Percentiles rank a stretch among this genome's conserved stretches.
Conservation (phyloP, 2,329 filamentous ascomycete species). For the Westerdykella ornata region DNA sequence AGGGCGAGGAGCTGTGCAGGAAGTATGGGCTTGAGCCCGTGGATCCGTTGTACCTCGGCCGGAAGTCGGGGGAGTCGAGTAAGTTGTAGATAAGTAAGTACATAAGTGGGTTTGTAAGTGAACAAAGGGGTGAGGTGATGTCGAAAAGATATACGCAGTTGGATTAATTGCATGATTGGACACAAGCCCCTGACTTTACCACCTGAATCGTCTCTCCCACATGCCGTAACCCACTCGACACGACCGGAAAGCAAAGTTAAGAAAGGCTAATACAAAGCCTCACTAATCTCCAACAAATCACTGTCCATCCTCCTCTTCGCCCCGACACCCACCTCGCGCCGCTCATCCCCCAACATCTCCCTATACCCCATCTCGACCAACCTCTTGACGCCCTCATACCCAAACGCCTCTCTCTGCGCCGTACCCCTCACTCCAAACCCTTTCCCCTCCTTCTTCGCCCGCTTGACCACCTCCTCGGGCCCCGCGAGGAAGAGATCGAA, state of each 20-base stretch:
- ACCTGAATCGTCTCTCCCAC: too few relatives aligned
- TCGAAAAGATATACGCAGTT: background rate
- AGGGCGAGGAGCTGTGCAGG: slow-evolving; percentile 59
- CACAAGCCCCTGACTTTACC: too few relatives aligned
- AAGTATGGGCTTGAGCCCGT: slow-evolving; percentile 47
- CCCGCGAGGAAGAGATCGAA: slow-evolving; percentile 63
- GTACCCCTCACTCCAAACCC: slow-evolving; percentile 23
- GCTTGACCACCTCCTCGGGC: slow-evolving; percentile 57
- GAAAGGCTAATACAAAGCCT: slow-evolving; percentile 53
- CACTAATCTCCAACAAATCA: slow-evolving; percentile 61
- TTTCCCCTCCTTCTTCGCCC: slow-evolving; percentile 47
- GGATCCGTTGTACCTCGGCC: slow-evolving; percentile 40
- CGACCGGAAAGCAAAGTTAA: too few relatives aligned
- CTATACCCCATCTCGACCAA: slow-evolving; percentile 39
- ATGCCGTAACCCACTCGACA: too few relatives aligned
- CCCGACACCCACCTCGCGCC: slow-evolving; percentile 55
- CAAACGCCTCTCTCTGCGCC: slow-evolving; percentile 26
- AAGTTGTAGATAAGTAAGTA: slow-evolving; percentile 34
- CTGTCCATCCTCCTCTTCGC: slow-evolving; percentile 64
- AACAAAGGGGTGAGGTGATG: background rate
- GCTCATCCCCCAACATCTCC: slow-evolving; percentile 54
- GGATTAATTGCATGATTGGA: too few relatives aligned
- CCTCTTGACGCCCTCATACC: slow-evolving; percentile 36
- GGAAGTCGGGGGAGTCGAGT: slow-evolving; percentile 35
- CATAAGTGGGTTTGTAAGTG: background rate